Base-by-base conservation (phyloP, 805 yeast genomes). In the Zygosaccharomyces rouxii region DNA sequence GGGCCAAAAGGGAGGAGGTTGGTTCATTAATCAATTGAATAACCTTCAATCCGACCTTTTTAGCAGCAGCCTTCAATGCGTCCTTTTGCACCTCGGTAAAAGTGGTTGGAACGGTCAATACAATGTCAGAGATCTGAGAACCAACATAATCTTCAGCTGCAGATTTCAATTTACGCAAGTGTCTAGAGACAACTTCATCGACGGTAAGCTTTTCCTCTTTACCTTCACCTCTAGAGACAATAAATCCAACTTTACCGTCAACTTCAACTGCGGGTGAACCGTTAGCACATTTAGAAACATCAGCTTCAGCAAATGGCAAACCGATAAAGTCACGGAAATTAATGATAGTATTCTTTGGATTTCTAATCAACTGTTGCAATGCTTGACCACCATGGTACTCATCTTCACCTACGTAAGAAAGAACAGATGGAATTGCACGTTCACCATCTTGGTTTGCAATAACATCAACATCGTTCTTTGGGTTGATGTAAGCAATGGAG, bases 401-500 rank as follows among this genome's bases (percentile, higher is more conserved):
- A 68, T 94, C 98, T 48, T 78, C 84, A 52, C 95, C 97, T 50
- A 89, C 89, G 68, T 90, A 94, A 16, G 97, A 82, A 53, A 94
- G 77, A 51, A 86, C 86, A 25, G 98, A 86, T 53, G 98, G 96
- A 67, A 94, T 94, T 52, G 92, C 79, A 75, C 98, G 88, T 73
- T 94, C 98, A 70, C 99, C 99, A 66, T 94, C 99, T 58, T 95
- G 97, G 81, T 94, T 92, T 58, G 99, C 99, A 69, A 94, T 92
- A 57, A 94, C 96, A 66, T 94, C 97, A 55, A 89, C 94, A 51
- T 66, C 69, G 42, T 63, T 59, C 68, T 85, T 86, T 54, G 97
- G 97, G 63, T 92, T 97, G 57, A 90, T 86, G 63, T 83, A 87
- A 43, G 98, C 97, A 68, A 94, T 89, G 51, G 97, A 87, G 43